Evolutionary conservation across 2,329 filamentous ascomycete species (phyloP), one percentile per base, ranked within the genome.

Genomic region (Paraconiothyrium brasiliense): DNA sequence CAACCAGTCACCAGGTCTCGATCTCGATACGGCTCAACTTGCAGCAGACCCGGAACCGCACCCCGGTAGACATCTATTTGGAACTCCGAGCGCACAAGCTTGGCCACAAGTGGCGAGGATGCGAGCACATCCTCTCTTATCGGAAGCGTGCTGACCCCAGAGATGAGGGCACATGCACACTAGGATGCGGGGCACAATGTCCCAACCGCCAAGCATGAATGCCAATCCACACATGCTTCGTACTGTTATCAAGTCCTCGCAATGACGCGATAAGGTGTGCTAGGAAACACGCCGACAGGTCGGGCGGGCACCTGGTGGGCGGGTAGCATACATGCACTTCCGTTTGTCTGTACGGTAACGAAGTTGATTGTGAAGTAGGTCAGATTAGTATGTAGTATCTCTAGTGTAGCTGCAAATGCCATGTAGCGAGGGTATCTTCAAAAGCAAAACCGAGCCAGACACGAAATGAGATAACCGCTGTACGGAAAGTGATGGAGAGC

Each of bases 241-340:
- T 66, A 68, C 34, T 24, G 62, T 71, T 71, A 71, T 71, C 69
- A 70, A 62, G 2, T 22, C 57, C 54, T 47, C 46, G 43, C n/a
- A 14, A 60, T 60, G 58, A 63, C 57, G 61, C 58, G 61, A 63
- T 63, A 60, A 60, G 61, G 58, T 58, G 61, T 58, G 61, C 51
- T 49, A 52, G 57, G 24, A 47, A 62, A 44, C 52, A 55, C 27
- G 39, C 39, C 39, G 39, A 54, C 57, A 50, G 34, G 57, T 30
- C 27, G 32, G 27, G 50, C 30, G 14, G 11, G 49, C 47, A 27
- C 59, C 54, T 30, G 59, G 59, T 58, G 59, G 59, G 34, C 43
- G 59, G 48, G 41, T 43, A 2, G 1, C 27, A 14, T 49, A n/a
- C 24, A 49, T 58, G 34, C 32, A 52, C 49, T 57, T 55, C 44